Evolutionary conservation across 495 filamentous ascomycete species (phyloP).

Genomic region (Aspergillus coremiiformis): DNA sequence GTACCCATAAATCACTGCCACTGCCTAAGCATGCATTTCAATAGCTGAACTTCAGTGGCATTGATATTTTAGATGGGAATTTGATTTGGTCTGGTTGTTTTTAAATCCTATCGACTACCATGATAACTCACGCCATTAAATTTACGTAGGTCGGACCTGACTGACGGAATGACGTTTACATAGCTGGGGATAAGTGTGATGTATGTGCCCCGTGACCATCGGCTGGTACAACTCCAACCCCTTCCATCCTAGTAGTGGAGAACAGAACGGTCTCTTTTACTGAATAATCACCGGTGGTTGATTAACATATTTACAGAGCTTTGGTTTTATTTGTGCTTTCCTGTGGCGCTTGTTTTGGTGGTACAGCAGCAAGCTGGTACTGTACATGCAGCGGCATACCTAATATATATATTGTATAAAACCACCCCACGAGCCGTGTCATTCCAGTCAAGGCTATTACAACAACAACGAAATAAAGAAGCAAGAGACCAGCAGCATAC

Average conservation of each 20-base stretch:
- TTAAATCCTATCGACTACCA: too few relatives aligned
- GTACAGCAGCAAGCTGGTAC: too few relatives aligned
- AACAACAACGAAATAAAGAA: not conserved
- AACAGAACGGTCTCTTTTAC: not conserved
- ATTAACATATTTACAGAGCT: too few relatives aligned
- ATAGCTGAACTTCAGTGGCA: not conserved
- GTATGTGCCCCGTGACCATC: not conserved
- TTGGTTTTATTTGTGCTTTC: too few relatives aligned
- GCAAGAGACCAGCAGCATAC: not conserved
- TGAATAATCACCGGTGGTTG: not conserved
- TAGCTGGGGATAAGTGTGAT: not conserved
- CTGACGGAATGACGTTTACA: not conserved
- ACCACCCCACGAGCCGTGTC: not conserved
- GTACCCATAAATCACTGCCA: too few relatives aligned
- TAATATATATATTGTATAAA: not conserved
- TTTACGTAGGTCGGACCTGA: too few relatives aligned
- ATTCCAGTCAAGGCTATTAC: not conserved
- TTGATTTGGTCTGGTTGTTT: too few relatives aligned
- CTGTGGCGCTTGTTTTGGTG: not conserved
- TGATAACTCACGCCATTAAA: too few relatives aligned
- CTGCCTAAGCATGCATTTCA: too few relatives aligned
- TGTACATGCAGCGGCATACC: not conserved
- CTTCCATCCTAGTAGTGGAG: not conserved
- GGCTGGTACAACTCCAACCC: not conserved
- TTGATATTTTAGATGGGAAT: not conserved